Evolutionary conservation across 352 stramenopile genomes (phyloP).

Genomic region (Globisporangium iwayamae): DNA sequence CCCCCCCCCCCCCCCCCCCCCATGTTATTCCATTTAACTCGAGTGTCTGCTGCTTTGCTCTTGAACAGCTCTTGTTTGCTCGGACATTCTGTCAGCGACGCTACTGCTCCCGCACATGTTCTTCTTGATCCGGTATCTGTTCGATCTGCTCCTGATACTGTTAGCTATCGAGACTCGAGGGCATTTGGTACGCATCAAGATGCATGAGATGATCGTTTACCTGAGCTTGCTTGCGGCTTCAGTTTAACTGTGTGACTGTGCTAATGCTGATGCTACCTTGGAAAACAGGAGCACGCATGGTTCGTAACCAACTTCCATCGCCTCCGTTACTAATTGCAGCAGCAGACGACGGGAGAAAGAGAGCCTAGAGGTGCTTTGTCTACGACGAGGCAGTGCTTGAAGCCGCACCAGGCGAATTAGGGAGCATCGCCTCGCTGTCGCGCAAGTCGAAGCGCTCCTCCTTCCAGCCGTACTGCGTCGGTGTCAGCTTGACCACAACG

Average conservation of each 20-base stretch:
- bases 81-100: conserved; percentile 35
- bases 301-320: conserved; percentile 68
- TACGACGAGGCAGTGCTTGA: conserved; percentile 4
- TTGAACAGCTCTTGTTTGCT: conserved; percentile 25
- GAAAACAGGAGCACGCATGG: conserved; percentile 43
- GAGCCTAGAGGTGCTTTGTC: not conserved
- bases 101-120: conserved; percentile 55
- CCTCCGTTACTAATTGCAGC: conserved; percentile 27
- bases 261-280: not conserved
- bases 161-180: conserved; percentile 35
- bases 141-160: conserved; percentile 43
- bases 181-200: conserved; percentile 34
- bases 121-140: conserved; percentile 53
- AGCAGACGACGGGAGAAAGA: conserved; percentile 1
- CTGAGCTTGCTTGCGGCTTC: not conserved
- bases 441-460: conserved; percentile 43
- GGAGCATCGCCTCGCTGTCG: not conserved
- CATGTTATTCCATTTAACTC: not conserved
- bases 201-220: not conserved
- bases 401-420: not conserved
- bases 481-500: conserved; percentile 44
- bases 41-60: not conserved
- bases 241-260: not conserved
- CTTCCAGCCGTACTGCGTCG: conserved; percentile 44
- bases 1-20: not conserved